phyloP scores from a whole-genome alignment of 2,329 filamentous ascomycete genomes.

The Hawksworthiomyces lignivorus region DNA sequence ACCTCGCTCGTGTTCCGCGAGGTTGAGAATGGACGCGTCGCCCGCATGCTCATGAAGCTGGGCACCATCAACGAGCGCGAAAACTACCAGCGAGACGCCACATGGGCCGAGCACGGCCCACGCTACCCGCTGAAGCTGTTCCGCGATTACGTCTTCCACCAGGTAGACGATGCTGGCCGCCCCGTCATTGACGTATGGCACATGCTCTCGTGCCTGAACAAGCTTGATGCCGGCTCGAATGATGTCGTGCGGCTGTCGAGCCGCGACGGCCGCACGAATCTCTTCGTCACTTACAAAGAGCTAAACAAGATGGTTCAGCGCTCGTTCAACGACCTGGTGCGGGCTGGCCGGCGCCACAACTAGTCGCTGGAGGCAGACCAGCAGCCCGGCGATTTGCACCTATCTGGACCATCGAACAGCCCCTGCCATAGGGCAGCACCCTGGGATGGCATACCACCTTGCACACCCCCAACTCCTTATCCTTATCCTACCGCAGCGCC shows the following conservation, averaged over 20 bases:
- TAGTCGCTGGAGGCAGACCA: too few species aligned
- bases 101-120: slow-evolving; percentile 89
- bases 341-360: slow-evolving; percentile 21
- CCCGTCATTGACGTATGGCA: slow-evolving; percentile 82
- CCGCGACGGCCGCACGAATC: slow-evolving; percentile 81
- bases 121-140: slow-evolving; percentile 91
- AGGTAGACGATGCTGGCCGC: slow-evolving; percentile 77
- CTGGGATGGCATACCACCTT: too few species aligned
- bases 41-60: slow-evolving; percentile 73
- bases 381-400: too few species aligned
- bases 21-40: slow-evolving; percentile 81
- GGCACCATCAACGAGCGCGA: slow-evolving; percentile 80
- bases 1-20: slow-evolving; percentile 67
- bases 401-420: too few species aligned
- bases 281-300: slow-evolving; percentile 86
- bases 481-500: too few species aligned
- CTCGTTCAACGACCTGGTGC: slow-evolving; percentile 52
- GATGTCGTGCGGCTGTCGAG: slow-evolving; percentile 82
- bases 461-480: too few species aligned
- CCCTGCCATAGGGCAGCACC: too few species aligned
- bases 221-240: slow-evolving; percentile 81
- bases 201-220: slow-evolving; percentile 80
- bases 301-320: slow-evolving; percentile 58
- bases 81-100: slow-evolving; percentile 53
- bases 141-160: slow-evolving; percentile 94